Conservation (phyloP, 441 rosid species). For the Gossypium armourianum region DNA sequence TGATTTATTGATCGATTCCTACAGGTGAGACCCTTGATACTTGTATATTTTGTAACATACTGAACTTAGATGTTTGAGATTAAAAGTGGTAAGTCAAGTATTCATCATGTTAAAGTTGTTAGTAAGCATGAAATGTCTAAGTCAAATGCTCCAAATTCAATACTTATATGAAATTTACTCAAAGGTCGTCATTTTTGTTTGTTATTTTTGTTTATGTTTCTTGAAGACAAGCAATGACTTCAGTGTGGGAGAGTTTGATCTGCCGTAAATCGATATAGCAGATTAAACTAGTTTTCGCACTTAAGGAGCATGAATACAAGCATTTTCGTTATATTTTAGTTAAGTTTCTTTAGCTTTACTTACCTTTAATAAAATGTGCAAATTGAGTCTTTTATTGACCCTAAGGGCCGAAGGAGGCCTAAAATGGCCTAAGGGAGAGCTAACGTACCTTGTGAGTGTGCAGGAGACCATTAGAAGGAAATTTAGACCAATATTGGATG, state of each 20-base stretch:
- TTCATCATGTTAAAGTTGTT: not conserved
- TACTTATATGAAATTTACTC: not conserved
- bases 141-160: not conserved
- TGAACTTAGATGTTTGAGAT: not conserved
- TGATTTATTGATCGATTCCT: not conserved
- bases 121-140: not conserved
- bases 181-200: not conserved
- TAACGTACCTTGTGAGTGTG: not conserved
- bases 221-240: not conserved
- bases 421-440: not conserved
- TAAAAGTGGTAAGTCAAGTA: not conserved
- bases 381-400: not conserved
- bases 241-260: not conserved
- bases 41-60: not conserved
- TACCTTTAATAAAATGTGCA: not conserved
- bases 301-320: not conserved
- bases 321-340: no score
- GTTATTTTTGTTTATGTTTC: not conserved
- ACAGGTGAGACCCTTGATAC: not conserved
- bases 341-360: not conserved
- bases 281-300: not conserved
- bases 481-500: not conserved
- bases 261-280: not conserved
- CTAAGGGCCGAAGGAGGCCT: not conserved
- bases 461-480: not conserved